A percentile compares a stretch with the other conserved stretches of the same genome.
Conservation (phyloP, 2,329 filamentous ascomycete species). For the Acarospora socialis region DNA sequence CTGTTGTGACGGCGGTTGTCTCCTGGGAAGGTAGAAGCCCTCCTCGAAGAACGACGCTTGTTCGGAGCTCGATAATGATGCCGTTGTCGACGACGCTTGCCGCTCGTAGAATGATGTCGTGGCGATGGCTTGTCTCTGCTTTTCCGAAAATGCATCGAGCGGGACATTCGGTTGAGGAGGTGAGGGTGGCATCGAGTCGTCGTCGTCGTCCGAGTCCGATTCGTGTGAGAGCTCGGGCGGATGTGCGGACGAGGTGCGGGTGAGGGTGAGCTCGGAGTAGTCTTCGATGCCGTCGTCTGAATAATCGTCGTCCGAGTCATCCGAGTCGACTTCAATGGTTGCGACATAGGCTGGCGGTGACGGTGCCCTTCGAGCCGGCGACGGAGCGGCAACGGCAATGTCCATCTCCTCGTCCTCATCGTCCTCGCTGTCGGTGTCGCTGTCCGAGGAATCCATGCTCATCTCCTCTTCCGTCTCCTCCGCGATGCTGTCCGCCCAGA, state of each 20-base stretch:
- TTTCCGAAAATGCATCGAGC: slow-evolving; percentile 46
- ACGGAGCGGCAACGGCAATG: slow-evolving; percentile 7
- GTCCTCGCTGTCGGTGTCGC: slow-evolving; percentile 39
- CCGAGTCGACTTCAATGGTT: slow-evolving; percentile 37
- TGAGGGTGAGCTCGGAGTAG: slow-evolving; percentile 48
- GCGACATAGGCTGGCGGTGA: slow-evolving; percentile 16
- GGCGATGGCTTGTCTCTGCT: slow-evolving; percentile 33
- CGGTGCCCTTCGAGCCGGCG: slow-evolving; percentile 8
- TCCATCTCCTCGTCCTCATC: slow-evolving; percentile 37
- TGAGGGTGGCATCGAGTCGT: slow-evolving; percentile 59
- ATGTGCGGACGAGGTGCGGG: slow-evolving; percentile 52
- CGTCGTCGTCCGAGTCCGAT: slow-evolving; percentile 52
- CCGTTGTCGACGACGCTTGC: slow-evolving; percentile 17
- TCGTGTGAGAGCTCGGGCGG: slow-evolving; percentile 59
- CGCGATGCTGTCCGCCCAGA: slow-evolving; percentile 70
- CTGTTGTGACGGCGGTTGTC: slow-evolving; percentile 25
- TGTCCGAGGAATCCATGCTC: slow-evolving; percentile 44
- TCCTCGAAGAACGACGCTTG: slow-evolving; percentile 32
- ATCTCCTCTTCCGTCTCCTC: slow-evolving; percentile 57
- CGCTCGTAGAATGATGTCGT: slow-evolving; percentile 25
- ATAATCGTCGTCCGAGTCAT: slow-evolving; percentile 33
- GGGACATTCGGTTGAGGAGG: slow-evolving; percentile 35
- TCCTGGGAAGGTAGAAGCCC: slow-evolving; percentile 33
- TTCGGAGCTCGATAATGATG: slow-evolving; percentile 21
- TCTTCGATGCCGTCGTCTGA: slow-evolving; percentile 40